Evolutionary conservation across 805 yeast species (phyloP).

Genomic region (Wickerhamiella kurtzmanii): DNA sequence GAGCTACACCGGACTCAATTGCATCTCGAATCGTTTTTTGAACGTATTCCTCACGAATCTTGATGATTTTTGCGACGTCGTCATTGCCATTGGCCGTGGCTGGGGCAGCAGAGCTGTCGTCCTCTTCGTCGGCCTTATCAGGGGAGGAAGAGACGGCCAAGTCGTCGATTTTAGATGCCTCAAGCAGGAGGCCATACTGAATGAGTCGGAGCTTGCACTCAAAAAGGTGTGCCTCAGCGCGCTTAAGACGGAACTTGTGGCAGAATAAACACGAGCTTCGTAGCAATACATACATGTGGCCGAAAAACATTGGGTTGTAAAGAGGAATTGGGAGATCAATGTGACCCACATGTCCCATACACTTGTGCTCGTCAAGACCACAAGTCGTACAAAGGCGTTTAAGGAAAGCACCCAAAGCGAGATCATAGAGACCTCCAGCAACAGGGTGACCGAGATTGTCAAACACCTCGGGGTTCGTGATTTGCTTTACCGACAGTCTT

Average conservation of each 20-base stretch:
- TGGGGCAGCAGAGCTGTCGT: background rate
- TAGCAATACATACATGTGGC: conserved; percentile 72
- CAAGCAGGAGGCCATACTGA: conserved; percentile 80
- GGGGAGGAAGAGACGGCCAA: conserved; percentile 16
- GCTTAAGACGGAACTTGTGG: conserved; percentile 63
- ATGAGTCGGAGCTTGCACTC: conserved; percentile 67
- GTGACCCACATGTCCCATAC: conserved; percentile 99
- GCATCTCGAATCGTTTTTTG: conserved; percentile 59
- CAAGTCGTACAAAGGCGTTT: conserved; percentile 86
- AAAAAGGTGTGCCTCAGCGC: conserved; percentile 57
- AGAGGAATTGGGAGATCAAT: conserved; percentile 93
- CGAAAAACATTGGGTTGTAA: conserved; percentile 88
- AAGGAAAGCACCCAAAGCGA: conserved; percentile 88
- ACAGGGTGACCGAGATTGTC: conserved; percentile 95
- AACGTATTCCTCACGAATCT: conserved; percentile 57
- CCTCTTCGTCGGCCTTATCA: conserved; percentile 32
- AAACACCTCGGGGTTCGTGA: conserved; percentile 89
- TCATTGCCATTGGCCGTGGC: conserved; percentile 27
- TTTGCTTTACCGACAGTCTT: conserved; percentile 82
- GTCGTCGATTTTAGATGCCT: conserved; percentile 59
- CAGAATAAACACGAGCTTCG: conserved; percentile 83
- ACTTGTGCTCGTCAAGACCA: conserved; percentile 83
- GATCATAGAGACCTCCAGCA: conserved; percentile 83
- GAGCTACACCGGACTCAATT: conserved; percentile 58
- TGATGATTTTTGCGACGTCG: conserved; percentile 31